Evolutionary conservation across 192 early-diverging fungal genomes (phyloP).

Genomic region (Podila epigama): DNA sequence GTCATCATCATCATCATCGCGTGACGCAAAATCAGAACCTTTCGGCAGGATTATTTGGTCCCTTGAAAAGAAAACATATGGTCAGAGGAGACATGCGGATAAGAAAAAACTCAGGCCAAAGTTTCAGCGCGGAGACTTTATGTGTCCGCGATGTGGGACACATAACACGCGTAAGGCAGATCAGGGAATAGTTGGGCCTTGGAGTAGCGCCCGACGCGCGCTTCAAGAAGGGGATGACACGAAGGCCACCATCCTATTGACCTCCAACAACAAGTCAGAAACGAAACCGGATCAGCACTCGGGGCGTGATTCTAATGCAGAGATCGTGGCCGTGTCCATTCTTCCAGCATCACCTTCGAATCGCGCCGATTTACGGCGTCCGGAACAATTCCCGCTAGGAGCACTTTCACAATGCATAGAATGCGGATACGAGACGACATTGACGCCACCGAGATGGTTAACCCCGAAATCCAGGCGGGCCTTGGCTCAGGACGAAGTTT

Average conservation of each 20-base stretch:
- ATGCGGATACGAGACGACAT: slow-evolving; percentile 26
- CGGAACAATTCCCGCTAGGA: slow-evolving; percentile 12
- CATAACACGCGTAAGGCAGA: slow-evolving; percentile 39
- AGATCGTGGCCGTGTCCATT: not conserved
- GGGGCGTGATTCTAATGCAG: too few species aligned
- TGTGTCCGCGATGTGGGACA: slow-evolving; percentile 41
- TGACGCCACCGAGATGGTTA: not conserved
- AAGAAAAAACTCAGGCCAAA: slow-evolving; percentile 14
- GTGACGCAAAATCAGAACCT: too few species aligned
- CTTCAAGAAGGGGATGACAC: not conserved
- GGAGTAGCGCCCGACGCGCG: not conserved
- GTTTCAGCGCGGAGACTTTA: slow-evolving; percentile 35
- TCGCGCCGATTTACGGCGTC: not conserved
- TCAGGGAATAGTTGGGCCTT: not conserved
- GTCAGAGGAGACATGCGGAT: not conserved
- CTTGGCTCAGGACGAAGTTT: not conserved
- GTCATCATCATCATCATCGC: not conserved
- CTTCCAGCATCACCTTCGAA: not conserved
- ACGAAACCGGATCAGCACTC: not conserved
- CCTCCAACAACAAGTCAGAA: not conserved
- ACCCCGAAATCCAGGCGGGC: not conserved
- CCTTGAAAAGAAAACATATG: not conserved
- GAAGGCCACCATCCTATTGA: not conserved
- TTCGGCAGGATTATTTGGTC: too few species aligned
- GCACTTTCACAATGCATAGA: slow-evolving; percentile 25